Evolutionary conservation across 2,329 filamentous ascomycete genomes (phyloP).

Genomic region (Mariannaea sp.): DNA sequence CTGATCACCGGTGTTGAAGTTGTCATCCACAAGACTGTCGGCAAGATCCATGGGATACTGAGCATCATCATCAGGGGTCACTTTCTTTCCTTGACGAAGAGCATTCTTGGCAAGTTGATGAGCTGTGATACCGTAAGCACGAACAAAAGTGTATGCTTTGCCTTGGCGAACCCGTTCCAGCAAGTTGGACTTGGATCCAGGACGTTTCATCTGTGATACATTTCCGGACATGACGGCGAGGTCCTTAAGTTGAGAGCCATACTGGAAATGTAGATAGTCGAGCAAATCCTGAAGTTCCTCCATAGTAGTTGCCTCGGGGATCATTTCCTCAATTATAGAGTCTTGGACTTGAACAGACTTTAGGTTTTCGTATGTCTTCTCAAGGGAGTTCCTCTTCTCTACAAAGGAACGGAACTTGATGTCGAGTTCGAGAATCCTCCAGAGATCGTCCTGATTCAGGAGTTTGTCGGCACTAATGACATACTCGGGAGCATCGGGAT

Average conservation of each 20-base stretch:
- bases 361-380: conserved; percentile 77
- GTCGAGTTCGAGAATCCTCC: conserved; percentile 93
- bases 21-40: conserved; percentile 73
- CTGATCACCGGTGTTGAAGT: conserved; percentile 75
- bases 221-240: conserved; percentile 67
- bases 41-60: conserved; percentile 85
- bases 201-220: conserved; percentile 72
- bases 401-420: conserved; percentile 92
- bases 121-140: conserved; percentile 86
- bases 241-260: conserved; percentile 82
- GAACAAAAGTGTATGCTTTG: conserved; percentile 80
- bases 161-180: conserved; percentile 85
- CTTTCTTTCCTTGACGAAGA: conserved; percentile 75
- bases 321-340: conserved; percentile 77
- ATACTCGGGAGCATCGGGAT: conserved; percentile 73
- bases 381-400: conserved; percentile 87
- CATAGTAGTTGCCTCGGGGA: conserved; percentile 79
- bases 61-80: conserved; percentile 82
- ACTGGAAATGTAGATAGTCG: conserved; percentile 95
- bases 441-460: conserved; percentile 88
- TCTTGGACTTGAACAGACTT: conserved; percentile 70
- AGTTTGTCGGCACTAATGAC: conserved; percentile 83
- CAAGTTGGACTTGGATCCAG: conserved; percentile 78
- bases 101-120: conserved; percentile 89
- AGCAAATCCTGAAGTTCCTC: conserved; percentile 97